Conservation (phyloP, 192 early-diverging fungal genomes). For the Coemansia sp. region DNA sequence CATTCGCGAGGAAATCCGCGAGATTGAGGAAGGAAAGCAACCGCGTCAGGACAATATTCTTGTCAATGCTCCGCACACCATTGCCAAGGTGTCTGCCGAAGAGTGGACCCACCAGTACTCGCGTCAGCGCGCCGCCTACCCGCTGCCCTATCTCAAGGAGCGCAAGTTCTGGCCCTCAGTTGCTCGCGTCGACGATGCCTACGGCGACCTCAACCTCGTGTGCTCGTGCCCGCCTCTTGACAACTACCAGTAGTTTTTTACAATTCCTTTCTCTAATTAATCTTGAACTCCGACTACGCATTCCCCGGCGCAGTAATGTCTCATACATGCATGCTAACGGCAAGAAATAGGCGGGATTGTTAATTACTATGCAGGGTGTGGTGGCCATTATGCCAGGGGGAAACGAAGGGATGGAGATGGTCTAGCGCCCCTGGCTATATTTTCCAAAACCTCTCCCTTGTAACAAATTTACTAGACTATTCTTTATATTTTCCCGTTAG, state of each 20-base stretch:
- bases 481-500: too few species aligned
- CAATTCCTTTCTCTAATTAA: not conserved
- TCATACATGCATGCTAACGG: too few species aligned
- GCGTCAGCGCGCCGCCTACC: conserved; percentile 87
- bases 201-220: conserved; percentile 88
- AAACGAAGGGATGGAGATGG: too few species aligned
- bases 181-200: conserved; percentile 88
- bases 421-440: not conserved
- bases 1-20: conserved; percentile 88
- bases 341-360: too few species aligned
- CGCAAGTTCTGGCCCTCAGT: conserved; percentile 99
- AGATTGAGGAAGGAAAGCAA: conserved; percentile 79
- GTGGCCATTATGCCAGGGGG: too few species aligned
- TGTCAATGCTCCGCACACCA: conserved; percentile 84
- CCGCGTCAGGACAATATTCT: conserved; percentile 85
- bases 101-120: conserved; percentile 86
- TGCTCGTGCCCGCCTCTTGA: conserved; percentile 95
- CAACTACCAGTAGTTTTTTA: conserved; percentile 55
- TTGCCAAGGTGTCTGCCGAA: conserved; percentile 69
- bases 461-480: too few species aligned
- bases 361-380: not conserved
- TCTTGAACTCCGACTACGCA: too few species aligned
- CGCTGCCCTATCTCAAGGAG: conserved; percentile 70
- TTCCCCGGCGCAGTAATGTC: conserved; percentile 8
- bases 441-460: not conserved